Conservation (phyloP, 768 basidiomycete genomes). For the Lactarius hengduanensis region DNA sequence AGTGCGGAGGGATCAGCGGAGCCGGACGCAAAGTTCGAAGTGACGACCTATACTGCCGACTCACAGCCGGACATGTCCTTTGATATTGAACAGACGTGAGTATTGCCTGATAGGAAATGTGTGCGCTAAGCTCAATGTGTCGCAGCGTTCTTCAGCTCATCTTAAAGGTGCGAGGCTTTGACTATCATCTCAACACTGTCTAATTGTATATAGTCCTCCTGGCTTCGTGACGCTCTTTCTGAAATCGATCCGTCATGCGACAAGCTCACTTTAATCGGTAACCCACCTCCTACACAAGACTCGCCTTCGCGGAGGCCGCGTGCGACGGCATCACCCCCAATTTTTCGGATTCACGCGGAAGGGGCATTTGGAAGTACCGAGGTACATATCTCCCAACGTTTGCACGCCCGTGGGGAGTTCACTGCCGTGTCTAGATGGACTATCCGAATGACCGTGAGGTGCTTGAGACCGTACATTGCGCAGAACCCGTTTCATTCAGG, state of each 20-base stretch:
- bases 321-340: constrained; percentile 45
- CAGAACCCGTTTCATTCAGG: constrained; percentile 65
- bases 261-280: constrained; percentile 78
- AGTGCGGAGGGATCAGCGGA: constrained; percentile 79
- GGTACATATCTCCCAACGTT: constrained; percentile 41
- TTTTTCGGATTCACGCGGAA: constrained; percentile 76
- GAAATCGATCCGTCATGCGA: constrained; percentile 90
- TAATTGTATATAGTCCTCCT: constrained; percentile 64
- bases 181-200: constrained; percentile 48
- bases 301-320: constrained; percentile 31
- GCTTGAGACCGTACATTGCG: constrained; percentile 87
- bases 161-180: constrained; percentile 65
- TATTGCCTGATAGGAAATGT: constrained; percentile 13
- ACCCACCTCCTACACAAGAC: constrained; percentile 46
- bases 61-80: constrained; percentile 79
- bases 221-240: constrained; percentile 89
- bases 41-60: constrained; percentile 83
- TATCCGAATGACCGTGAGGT: constrained; percentile 93
- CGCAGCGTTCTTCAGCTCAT: constrained; percentile 20
- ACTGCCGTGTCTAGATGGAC: constrained; percentile 66
- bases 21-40: constrained; percentile 84
- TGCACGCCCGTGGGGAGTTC: not conserved
- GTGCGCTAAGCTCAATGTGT: constrained; percentile 6
- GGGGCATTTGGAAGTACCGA: constrained; percentile 87
- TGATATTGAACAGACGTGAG: constrained; percentile 61